Evolutionary conservation across 164 flowering plant genomes (phyloP), one percentile per base, ranked within the genome.

Genomic region (Euptelea pleiosperma): DNA sequence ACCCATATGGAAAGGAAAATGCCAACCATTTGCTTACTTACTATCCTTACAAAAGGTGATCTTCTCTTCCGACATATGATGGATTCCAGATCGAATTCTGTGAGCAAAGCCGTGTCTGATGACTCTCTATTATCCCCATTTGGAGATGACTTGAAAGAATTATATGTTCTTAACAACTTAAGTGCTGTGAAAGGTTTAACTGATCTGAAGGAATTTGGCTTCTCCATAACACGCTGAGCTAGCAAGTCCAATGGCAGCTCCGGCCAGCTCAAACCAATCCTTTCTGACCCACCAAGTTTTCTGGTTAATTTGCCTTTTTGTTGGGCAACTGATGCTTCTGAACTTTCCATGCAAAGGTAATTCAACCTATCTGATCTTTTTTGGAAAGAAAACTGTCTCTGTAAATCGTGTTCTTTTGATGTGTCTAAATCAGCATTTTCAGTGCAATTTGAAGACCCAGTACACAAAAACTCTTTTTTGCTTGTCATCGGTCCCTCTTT

Each of bases 1-100:
- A 91, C 95, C 99, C 99, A 94, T 65, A 94, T 53, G 18, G 91
- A 75, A 47, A 94, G 75, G 60, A 88, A 94, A 57, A 91, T 53
- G 8, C 99, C 97, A 70, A 94, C 97, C 99, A 94, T 94, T 71
- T 94, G 95, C 76, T 94, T 94, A 62, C 99, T 94, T 24, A 85
- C 80, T 40, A 94, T 82, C 73, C 91, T 80, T 29, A 91, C 97
- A 75, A 62, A 94, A 45, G 82, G 67, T 42, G 96, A 71, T 66
- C 77, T 74, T 64, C 85, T 82, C 59, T 82, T 89, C 69, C 75
- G 65, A 34, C 71, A 75, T 62, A 83, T 55, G 29, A 88, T 61
- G 8, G 87, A 63, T 63, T 90, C 84, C 44, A 90, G 78, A 75
- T 88, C 85, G 66, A 84, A 57, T 29, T 81, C 86, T 15, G 75